Percentiles rank a stretch among this genome's conserved stretches.
Conservation (phyloP, 129 eudicot species). For the Erigeron canadensis region DNA sequence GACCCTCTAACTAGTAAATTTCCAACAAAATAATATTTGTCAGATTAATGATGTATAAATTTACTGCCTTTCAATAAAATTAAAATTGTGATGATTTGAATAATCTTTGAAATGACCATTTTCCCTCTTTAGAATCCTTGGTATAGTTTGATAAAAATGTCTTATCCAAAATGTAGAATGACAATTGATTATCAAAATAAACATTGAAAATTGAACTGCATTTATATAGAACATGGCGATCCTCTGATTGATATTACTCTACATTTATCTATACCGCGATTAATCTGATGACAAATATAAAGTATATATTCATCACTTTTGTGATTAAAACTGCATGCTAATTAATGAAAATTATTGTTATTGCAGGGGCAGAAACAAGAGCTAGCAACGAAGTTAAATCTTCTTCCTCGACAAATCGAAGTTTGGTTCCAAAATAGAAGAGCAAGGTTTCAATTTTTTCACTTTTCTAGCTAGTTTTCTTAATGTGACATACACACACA, state of each 20-base stretch:
- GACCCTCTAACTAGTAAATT: too few species aligned
- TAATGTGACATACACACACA: slow-evolving; percentile 2
- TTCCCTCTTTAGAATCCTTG: neutral
- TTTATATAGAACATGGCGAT: neutral
- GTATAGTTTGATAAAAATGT: neutral
- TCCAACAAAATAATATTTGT: neutral
- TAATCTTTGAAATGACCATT: neutral
- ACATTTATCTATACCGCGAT: too few species aligned
- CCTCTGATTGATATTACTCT: too few species aligned
- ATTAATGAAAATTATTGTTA: neutral
- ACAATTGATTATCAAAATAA: neutral
- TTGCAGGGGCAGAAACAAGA: slow-evolving; percentile 59
- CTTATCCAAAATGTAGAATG: neutral
- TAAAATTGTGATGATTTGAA: neutral
- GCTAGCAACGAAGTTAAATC: slow-evolving; percentile 57
- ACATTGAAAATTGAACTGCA: neutral
- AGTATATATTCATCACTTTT: too few species aligned
- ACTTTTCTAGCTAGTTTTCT: too few species aligned
- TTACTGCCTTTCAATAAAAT: too few species aligned
- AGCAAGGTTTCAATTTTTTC: slow-evolving; percentile 44
- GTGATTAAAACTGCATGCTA: neutral
- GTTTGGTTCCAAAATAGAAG: slow-evolving; percentile 78
- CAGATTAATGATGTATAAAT: too few species aligned
- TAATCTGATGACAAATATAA: neutral
- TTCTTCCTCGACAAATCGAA: slow-evolving; percentile 70